Base-by-base conservation (phyloP, 2,329 filamentous ascomycete species). In the Pseudocercospora fijiensis region DNA sequence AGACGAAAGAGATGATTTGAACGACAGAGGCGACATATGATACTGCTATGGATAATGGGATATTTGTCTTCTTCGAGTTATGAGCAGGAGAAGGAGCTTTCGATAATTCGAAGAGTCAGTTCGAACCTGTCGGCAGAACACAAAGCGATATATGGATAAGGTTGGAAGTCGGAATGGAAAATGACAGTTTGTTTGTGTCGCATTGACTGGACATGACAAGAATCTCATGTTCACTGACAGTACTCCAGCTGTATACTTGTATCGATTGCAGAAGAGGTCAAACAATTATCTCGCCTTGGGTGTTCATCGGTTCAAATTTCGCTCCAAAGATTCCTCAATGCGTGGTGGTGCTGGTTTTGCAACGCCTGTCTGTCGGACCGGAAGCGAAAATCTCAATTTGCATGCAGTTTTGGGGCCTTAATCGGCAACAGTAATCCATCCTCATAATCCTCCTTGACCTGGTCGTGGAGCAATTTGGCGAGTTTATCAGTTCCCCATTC, bases 381-480 rank as follows among this genome's bases (percentile, higher is more conserved):
- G 33, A n/a, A 33, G 7, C 26, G 9, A 11, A 9, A n/a, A 16
- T 13, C 22, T 37, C 28, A 56, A 56, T 56, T 24, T 3, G n/a
- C 8, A 18, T 37, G 53, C 53, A 26, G 1, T 18, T 10, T 33
- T 3, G 53, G 53, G 2, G 63, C 30, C 52, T 43, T 62, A 7
- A 74, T 62, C 3, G 72, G 70, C 60, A 74, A 64, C 51, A 74
- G 26, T 59, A 74, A 55, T 1, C 71, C 71, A 24, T 68, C 66
- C 56, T 74, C 70, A 10, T 67, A 61, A 58, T 65, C 64, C 7
- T 49, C 57, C 7, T 51, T 61, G 16, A 74, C 68, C 43, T 65
- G 63, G 47, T 70, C 67, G 49, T 69, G 57, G 24, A 71, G 52
- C 27, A 68, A 57, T 33, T 57, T 66, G 8, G 65, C 62, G 43